Evolutionary conservation across 2,329 filamentous ascomycete genomes (phyloP).

Genomic region (Beauveria australis): DNA sequence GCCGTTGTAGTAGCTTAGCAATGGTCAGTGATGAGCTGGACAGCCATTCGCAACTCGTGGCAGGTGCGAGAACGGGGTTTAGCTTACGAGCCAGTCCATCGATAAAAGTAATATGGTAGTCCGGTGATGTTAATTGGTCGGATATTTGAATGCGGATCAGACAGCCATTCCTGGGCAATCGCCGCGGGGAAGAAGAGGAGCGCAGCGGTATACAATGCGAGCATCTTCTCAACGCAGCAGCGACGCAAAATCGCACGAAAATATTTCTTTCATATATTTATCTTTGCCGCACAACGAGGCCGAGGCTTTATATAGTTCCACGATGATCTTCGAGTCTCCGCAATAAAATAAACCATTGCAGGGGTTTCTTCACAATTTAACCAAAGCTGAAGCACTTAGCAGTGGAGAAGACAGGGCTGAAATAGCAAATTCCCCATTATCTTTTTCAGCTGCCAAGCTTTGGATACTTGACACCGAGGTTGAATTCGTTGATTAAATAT

Average conservation of each 20-base stretch:
- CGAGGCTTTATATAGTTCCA: background rate
- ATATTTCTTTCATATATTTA: background rate
- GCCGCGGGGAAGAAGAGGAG: background rate
- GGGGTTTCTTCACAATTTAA: background rate
- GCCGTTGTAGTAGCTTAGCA: conserved; percentile 2
- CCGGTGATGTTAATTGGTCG: conserved; percentile 4
- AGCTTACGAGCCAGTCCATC: conserved; percentile 4
- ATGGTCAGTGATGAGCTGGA: background rate
- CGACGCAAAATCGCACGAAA: background rate
- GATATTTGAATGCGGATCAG: background rate
- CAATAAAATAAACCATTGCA: background rate
- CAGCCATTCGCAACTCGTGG: background rate
- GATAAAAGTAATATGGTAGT: background rate
- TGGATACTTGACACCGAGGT: background rate
- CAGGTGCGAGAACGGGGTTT: too few relatives aligned
- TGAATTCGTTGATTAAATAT: background rate
- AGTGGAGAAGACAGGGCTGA: background rate
- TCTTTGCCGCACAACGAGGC: background rate
- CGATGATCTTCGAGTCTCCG: background rate
- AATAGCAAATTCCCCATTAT: background rate
- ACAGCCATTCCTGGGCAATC: conserved; percentile 1
- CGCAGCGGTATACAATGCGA: background rate
- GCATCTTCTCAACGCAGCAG: background rate
- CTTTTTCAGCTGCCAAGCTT: conserved; percentile 8
- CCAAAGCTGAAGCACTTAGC: background rate